Conservation (phyloP, 2,329 filamentous ascomycete genomes). For the Nothophoma quercina region DNA sequence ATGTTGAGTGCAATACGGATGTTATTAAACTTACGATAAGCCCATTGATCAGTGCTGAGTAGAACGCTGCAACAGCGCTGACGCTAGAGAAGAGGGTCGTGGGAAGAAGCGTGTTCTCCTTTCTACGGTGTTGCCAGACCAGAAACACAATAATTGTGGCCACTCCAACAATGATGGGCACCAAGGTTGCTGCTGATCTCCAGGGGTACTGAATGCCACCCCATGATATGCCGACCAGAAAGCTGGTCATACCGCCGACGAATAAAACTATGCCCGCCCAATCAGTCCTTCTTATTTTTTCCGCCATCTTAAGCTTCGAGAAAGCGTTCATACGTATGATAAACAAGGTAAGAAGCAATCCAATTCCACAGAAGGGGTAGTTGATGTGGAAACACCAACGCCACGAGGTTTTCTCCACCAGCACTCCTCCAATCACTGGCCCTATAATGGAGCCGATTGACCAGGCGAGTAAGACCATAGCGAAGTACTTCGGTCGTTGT, state of each 20-base stretch:
- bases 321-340: neutral
- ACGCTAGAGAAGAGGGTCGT: too few relatives aligned
- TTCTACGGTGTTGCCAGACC: too few relatives aligned
- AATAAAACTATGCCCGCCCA: constrained; percentile 47
- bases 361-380: neutral
- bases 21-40: constrained; percentile 53
- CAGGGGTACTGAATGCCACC: constrained; percentile 51
- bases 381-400: too few relatives aligned
- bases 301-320: neutral
- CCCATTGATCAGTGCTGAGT: constrained; percentile 52
- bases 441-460: constrained; percentile 62
- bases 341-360: neutral
- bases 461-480: constrained; percentile 55
- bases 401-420: too few relatives aligned
- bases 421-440: constrained; percentile 35
- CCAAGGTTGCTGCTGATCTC: constrained; percentile 49
- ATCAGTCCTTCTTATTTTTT: neutral
- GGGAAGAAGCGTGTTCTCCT: too few relatives aligned
- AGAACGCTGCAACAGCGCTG: constrained; percentile 51
- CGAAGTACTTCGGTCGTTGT: constrained; percentile 51
- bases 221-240: constrained; percentile 54
- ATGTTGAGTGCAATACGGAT: too few relatives aligned
- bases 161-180: too few relatives aligned
- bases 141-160: too few relatives aligned
- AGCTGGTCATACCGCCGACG: constrained; percentile 44